Base-by-base conservation (phyloP, 495 filamentous ascomycete genomes). In the Amniculicola lignicola region DNA sequence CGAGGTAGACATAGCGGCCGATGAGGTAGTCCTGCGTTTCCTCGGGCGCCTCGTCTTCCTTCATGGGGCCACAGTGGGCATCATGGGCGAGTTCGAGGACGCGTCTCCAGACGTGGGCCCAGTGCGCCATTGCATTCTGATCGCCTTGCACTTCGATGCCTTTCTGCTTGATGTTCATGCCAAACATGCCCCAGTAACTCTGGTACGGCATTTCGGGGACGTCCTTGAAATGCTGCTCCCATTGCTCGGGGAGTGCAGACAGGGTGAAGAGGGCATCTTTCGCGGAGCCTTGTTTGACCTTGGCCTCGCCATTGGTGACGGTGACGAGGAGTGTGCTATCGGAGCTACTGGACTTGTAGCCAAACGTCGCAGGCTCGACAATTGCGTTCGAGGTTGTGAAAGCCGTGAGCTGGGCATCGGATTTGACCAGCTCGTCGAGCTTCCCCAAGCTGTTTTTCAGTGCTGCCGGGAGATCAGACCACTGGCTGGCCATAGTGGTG, bases 101-200 rank as follows among this genome's bases (percentile, higher is more conserved):
- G 18, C 71, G 68, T 22, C 71, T 62, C 67, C 68, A 69, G 43
- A 74, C 64, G 44, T 74, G 71, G 1, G 69, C 65, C 61, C 64
- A 71, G 18, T 69, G 62, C 12, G 69, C 68, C 41, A 70, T 70
- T 11, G 58, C 65, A 14, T 46, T 49, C 44, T 71, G 51, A 49
- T 70, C 66, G 49, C 71, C 71, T 43, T 59, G 49, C 4, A 69
- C 62, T 28, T 61, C 54, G 36, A 70, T 70, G 39, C 69, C 70
- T 19, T 69, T 54, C 51, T 70, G 69, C 36, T 68, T 69, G 54
- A 71, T 72, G 54, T 73, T 71, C 70, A 72, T 72, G 3, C 67
- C 66, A 54, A 69, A 67, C 60, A 72, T 72, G 21, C 67, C 69
- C 69, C 70, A 70, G 57, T 69, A 72, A 22, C 62, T 66, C 52